Conservation (phyloP, 257 asterid genomes). For the Cordia subcordata region DNA sequence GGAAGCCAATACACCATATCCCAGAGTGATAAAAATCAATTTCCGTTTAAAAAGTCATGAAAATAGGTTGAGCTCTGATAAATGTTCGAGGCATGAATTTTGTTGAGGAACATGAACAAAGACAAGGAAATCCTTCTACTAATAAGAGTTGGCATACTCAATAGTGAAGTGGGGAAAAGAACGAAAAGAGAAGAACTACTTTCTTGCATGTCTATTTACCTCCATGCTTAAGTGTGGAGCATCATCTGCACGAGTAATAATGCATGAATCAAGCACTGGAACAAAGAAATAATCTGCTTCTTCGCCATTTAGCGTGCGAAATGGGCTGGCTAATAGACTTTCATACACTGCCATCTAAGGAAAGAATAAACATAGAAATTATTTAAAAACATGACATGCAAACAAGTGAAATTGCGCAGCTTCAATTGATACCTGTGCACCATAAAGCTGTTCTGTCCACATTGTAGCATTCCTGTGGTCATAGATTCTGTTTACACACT, state of each 20-base stretch:
- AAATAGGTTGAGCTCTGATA: too few relatives aligned
- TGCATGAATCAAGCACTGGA: constrained; percentile 95
- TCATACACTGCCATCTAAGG: constrained; percentile 84
- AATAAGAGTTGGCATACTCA: background rate
- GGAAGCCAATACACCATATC: too few relatives aligned
- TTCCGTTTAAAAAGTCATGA: too few relatives aligned
- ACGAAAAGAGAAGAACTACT: too few relatives aligned
- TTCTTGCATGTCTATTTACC: constrained; percentile 31
- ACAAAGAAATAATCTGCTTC: constrained; percentile 96
- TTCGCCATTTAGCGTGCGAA: constrained; percentile 81
- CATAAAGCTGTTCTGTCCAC: constrained; percentile 88
- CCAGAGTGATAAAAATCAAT: too few relatives aligned
- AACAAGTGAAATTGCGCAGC: background rate
- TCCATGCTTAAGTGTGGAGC: constrained; percentile 83
- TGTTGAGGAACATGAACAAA: background rate
- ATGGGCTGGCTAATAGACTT: constrained; percentile 81
- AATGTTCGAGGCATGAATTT: too few relatives aligned
- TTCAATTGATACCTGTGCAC: constrained; percentile 69
- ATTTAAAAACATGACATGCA: constrained; percentile 1
- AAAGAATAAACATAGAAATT: constrained; percentile 16
- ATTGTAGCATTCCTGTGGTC: constrained; percentile 71
- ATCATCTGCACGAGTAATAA: constrained; percentile 92
- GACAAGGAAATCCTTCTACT: too few relatives aligned
- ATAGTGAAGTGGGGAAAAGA: too few relatives aligned
- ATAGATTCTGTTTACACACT: constrained; percentile 88